These are phyloP conservation scores for Boletus patriciae DNA, from an alignment of 768 basidiomycete genomes.

Conservation along the genomic window DNA sequence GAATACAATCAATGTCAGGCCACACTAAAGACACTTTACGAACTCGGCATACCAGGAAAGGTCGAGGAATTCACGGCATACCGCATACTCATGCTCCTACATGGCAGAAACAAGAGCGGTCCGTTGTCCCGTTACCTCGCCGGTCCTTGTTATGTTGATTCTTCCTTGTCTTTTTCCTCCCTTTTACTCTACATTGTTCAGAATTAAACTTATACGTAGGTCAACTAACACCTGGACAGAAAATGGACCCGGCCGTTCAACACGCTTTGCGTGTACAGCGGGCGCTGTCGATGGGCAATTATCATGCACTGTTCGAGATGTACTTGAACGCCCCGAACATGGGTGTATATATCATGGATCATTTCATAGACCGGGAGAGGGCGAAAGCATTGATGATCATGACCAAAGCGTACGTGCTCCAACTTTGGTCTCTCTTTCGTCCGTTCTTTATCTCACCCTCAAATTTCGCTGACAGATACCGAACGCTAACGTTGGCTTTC, in stretches of 20 bases:
- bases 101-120: slow-evolving; percentile 94
- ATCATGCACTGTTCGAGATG: slow-evolving; percentile 85
- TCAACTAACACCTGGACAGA: slow-evolving; percentile 94
- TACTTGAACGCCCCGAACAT: slow-evolving; percentile 89
- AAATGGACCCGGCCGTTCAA: slow-evolving; percentile 70
- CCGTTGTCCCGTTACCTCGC: slow-evolving; percentile 25
- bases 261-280: slow-evolving; percentile 91
- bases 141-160: slow-evolving; percentile 3
- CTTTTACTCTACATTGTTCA: slow-evolving; percentile 31
- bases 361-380: slow-evolving; percentile 92
- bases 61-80: slow-evolving; percentile 97
- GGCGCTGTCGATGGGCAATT: slow-evolving; percentile 89
- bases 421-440: neutral
- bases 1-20: slow-evolving; percentile 99
- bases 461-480: slow-evolving; percentile 59
- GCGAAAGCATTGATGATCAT: slow-evolving; percentile 84
- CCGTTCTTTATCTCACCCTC: slow-evolving; percentile 2
- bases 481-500: slow-evolving; percentile 71
- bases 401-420: slow-evolving; percentile 79
- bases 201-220: slow-evolving; percentile 97
- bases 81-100: slow-evolving; percentile 92
- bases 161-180: neutral
- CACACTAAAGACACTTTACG: slow-evolving; percentile 85
- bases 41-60: slow-evolving; percentile 88
- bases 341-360: slow-evolving; percentile 99